A percentile compares a stretch with the other conserved stretches of the same genome.
Evolutionary conservation across 1,284 basidiomycete genomes (phyloP).

Genomic region (Schizopora paradoxa): DNA sequence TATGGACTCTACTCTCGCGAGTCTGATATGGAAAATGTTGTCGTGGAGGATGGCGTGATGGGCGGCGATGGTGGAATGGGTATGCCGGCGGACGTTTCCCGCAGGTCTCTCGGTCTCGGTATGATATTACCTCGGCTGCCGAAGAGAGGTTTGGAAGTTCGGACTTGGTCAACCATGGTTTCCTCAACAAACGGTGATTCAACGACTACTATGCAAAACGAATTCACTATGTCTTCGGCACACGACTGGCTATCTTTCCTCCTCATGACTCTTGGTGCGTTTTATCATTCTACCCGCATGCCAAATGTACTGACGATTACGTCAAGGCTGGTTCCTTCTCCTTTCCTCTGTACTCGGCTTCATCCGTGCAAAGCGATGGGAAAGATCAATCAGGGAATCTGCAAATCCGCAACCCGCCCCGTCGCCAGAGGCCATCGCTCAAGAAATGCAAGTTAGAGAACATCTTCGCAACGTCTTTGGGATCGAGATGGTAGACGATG

Average conservation of each 20-base stretch:
- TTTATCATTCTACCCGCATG: slow-evolving; percentile 15
- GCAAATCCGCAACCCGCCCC: slow-evolving; percentile 27
- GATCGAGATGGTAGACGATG: slow-evolving; percentile 28
- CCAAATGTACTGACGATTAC: background rate
- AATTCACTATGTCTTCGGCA: slow-evolving; percentile 28
- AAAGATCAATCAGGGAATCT: slow-evolving; percentile 51
- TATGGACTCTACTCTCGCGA: slow-evolving; percentile 64
- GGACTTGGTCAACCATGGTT: background rate
- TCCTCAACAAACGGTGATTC: slow-evolving; percentile 2
- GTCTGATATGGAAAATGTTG: background rate
- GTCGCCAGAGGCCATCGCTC: slow-evolving; percentile 40
- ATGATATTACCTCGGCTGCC: slow-evolving; percentile 3
- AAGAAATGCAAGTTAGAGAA: slow-evolving; percentile 41
- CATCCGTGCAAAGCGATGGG: slow-evolving; percentile 83
- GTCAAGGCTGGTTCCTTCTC: slow-evolving; percentile 81
- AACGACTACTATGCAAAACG: slow-evolving; percentile 17
- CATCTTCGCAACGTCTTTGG: slow-evolving; percentile 47
- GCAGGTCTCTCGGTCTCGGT: slow-evolving; percentile 1
- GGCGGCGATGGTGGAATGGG: slow-evolving; percentile 12
- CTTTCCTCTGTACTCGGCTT: slow-evolving; percentile 75
- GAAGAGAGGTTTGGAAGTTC: slow-evolving; percentile 1
- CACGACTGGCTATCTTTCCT: slow-evolving; percentile 86
- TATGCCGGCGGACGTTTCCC: slow-evolving; percentile 3
- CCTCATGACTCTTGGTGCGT: slow-evolving; percentile 78
- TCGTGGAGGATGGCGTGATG: slow-evolving; percentile 5